A percentile compares a stretch with the other conserved stretches of the same genome.
These are phyloP conservation scores for Cyberlindnera japonica DNA, from an alignment of 805 yeast genomes.

Conservation along the genomic window DNA sequence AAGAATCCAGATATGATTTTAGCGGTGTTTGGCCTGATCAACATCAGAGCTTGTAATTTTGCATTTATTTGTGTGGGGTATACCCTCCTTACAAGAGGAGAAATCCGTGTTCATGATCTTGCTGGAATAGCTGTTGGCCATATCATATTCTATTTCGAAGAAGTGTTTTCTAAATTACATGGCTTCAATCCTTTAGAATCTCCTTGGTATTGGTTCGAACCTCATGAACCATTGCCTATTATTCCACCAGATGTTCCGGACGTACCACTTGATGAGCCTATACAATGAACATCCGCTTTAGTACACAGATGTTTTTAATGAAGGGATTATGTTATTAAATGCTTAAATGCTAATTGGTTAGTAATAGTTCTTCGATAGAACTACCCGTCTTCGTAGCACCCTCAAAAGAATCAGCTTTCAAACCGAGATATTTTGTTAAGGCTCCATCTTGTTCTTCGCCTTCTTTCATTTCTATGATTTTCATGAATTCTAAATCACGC, in stretches of 20 bases:
- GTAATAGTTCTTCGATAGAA: constrained; percentile 1
- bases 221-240: not conserved
- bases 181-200: constrained; percentile 22
- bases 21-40: constrained; percentile 13
- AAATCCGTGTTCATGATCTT: constrained; percentile 1
- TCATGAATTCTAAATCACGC: constrained; percentile 9
- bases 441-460: constrained; percentile 2
- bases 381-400: not conserved
- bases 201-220: constrained; percentile 17
- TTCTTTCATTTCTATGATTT: constrained; percentile 8
- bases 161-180: constrained; percentile 19
- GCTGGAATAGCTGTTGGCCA: constrained; percentile 20
- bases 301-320: too few relatives aligned
- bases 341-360: constrained; percentile 1
- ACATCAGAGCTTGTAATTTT: constrained; percentile 18
- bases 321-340: too few relatives aligned
- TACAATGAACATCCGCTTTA: too few relatives aligned
- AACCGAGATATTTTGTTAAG: constrained; percentile 5
- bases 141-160: constrained; percentile 20
- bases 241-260: too few relatives aligned
- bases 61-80: constrained; percentile 6
- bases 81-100: constrained; percentile 2
- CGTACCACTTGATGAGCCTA: not conserved
- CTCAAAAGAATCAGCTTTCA: not conserved
- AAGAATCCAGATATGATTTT: constrained; percentile 17